These are phyloP conservation scores for Mycena kentingensis DNA, from an alignment of 768 basidiomycete species.

Conservation along the genomic window DNA sequence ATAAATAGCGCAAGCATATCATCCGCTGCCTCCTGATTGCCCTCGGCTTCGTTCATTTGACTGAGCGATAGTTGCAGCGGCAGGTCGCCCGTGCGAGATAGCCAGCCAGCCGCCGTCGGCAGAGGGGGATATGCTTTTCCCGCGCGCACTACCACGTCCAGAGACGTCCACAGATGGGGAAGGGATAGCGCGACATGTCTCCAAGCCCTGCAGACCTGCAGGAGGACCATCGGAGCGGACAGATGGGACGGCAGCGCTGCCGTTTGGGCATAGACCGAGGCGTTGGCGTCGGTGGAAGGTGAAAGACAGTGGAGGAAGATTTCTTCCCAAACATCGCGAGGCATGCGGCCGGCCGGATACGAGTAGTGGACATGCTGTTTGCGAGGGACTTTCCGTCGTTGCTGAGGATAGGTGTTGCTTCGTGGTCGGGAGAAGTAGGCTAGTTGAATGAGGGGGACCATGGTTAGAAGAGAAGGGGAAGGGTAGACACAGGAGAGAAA, in stretches of 20 bases:
- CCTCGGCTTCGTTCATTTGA: constrained; percentile 36
- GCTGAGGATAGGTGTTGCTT: constrained; percentile 20
- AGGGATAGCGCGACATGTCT: constrained; percentile 38
- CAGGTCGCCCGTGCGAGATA: constrained; percentile 35
- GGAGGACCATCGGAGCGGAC: constrained; percentile 38
- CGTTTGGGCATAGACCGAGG: background rate
- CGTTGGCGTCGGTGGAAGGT: constrained; percentile 6
- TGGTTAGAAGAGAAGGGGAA: background rate
- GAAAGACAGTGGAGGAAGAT: constrained; percentile 34
- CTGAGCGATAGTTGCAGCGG: constrained; percentile 35
- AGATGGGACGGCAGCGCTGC: constrained; percentile 9
- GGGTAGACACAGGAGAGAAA: constrained; percentile 2
- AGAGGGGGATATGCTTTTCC: constrained; percentile 34
- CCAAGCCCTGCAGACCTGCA: constrained; percentile 47
- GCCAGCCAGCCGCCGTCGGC: constrained; percentile 33
- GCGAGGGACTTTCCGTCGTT: constrained; percentile 2
- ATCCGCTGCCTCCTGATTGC: constrained; percentile 30
- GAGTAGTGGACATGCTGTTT: constrained; percentile 7
- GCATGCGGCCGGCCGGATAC: constrained; percentile 24
- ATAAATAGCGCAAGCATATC: constrained; percentile 35
- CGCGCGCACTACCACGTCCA: constrained; percentile 33
- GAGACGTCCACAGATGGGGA: constrained; percentile 43
- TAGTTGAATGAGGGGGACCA: constrained; percentile 9
- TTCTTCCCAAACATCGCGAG: constrained; percentile 34
- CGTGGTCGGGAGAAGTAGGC: constrained; percentile 15